phyloP scores from a whole-genome alignment of 169 alveolate species.

The Plasmodium coatneyi region DNA sequence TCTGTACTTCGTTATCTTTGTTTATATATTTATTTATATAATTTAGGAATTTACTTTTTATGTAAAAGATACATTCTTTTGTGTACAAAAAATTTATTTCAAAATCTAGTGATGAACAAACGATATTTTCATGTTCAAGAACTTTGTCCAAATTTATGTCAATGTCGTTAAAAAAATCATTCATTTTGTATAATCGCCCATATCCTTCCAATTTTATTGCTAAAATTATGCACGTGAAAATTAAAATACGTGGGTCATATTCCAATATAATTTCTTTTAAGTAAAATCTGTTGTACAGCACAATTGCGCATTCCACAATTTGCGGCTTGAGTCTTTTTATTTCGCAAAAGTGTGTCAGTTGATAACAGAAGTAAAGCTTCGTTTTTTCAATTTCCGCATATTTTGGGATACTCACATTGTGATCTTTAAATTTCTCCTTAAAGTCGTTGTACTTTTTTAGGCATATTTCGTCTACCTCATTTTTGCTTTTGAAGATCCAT shows the following conservation, averaged over 20 bases:
- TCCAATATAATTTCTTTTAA: conserved; percentile 77
- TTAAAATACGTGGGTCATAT: conserved; percentile 81
- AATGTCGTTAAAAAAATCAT: conserved; percentile 66
- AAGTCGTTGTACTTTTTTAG: conserved; percentile 58
- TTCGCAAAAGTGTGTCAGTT: conserved; percentile 45
- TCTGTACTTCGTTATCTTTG: conserved; percentile 28
- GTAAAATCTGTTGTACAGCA: conserved; percentile 77
- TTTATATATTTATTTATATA: conserved; percentile 59
- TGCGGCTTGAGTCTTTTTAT: conserved; percentile 40
- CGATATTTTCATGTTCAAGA: conserved; percentile 67
- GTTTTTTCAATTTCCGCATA: conserved; percentile 64
- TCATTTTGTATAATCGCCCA: conserved; percentile 66
- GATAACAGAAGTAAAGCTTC: conserved; percentile 56
- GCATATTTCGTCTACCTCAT: conserved; percentile 44
- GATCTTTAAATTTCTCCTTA: conserved; percentile 57
- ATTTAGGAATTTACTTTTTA: conserved; percentile 40
- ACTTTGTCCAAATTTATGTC: conserved; percentile 69
- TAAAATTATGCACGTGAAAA: conserved; percentile 78
- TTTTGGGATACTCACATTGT: conserved; percentile 58
- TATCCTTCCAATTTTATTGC: conserved; percentile 80
- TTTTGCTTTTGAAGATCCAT: conserved; percentile 67
- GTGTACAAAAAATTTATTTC: conserved; percentile 33
- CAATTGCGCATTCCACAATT: conserved; percentile 67
- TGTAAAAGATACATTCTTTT: conserved; percentile 36
- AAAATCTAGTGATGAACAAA: conserved; percentile 51